Base-by-base conservation (phyloP, 2,329 filamentous ascomycete species). In the Sphaerulina musiva region DNA sequence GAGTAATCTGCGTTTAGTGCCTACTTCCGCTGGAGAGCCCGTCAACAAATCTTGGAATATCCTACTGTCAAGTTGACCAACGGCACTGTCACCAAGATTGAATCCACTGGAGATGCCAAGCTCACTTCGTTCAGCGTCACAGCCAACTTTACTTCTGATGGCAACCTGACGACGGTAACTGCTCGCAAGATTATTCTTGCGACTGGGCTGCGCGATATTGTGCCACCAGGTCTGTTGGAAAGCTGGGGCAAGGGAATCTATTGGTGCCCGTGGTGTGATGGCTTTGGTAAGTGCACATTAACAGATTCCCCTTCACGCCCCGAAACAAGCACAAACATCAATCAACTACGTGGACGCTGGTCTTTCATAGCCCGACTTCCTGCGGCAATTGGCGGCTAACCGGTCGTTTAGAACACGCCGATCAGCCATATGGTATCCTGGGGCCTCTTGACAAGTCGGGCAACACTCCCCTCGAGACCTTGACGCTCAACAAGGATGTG, bases 211-310 rank as follows among this genome's bases (percentile, higher is more conserved):
- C 46, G 56, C 10, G 62, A 64, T 29, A 44, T 60, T 7, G 53
- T 63, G 9, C 61, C 62, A 54, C 57, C 31, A 43, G 59, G 17
- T 48, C 55, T 23, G 62, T 61, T 50, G 46, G 62, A 60, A 29
- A 62, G 57, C 42, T 64, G 61, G 61, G 59, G 57, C 26, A 43
- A 48, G 9, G 58, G 56, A 23, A 59, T 63, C 14, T 64, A 65
- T 43, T 59, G 62, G 53, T 64, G 61, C 45, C 55, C 56, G 11
- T 61, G 62, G 51, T 62, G 61, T 40, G 61, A 64, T 38, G 61
- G 62, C n/a, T 58, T 54, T 44, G 54, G 34, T 38, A n/a, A 10
- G 34, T 38, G 34, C 10, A 11, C 8, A n/a, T 36, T 5, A 12
- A 36, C 8, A 36, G 32, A 4, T 8, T 4, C 32, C 20, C 20